Percentiles rank a stretch among this genome's conserved stretches.
These are phyloP conservation scores for Phytophthora cactorum DNA, from an alignment of 352 stramenopile genomes.

Conservation along the genomic window DNA sequence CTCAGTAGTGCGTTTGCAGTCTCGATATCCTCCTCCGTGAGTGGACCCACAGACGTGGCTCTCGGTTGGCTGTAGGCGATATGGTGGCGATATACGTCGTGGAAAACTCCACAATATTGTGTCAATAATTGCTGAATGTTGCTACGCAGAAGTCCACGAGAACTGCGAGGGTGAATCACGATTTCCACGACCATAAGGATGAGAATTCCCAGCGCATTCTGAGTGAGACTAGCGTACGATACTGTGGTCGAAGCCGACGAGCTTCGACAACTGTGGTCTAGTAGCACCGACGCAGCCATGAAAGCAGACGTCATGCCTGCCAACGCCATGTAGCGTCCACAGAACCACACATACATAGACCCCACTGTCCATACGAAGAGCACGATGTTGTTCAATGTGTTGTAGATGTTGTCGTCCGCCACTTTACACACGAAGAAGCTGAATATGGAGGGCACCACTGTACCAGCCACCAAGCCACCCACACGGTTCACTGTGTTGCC, in stretches of 20 bases:
- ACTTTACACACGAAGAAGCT: conserved; percentile 81
- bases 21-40: conserved; percentile 39
- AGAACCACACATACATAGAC: conserved; percentile 86
- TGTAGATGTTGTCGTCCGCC: conserved; percentile 49
- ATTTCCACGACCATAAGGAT: conserved; percentile 76
- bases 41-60: not conserved
- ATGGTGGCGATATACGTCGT: conserved; percentile 65
- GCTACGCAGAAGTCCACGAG: conserved; percentile 55
- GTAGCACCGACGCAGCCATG: conserved; percentile 68
- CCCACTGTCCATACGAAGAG: conserved; percentile 66
- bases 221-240: conserved; percentile 71
- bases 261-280: conserved; percentile 56
- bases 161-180: conserved; percentile 56
- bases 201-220: conserved; percentile 75
- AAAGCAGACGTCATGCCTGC: conserved; percentile 75
- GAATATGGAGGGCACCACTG: conserved; percentile 76
- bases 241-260: conserved; percentile 37
- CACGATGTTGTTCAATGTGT: conserved; percentile 68
- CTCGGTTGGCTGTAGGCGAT: conserved; percentile 44
- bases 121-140: conserved; percentile 67
- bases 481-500: conserved; percentile 73
- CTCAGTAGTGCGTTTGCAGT: conserved; percentile 40
- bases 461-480: conserved; percentile 64
- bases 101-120: conserved; percentile 52
- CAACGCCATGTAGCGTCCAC: conserved; percentile 51